Percentiles rank a stretch among this genome's conserved stretches.
phyloP scores from a whole-genome alignment of 129 eudicot genomes.

The Rutidosis leptorrhynchoides region DNA sequence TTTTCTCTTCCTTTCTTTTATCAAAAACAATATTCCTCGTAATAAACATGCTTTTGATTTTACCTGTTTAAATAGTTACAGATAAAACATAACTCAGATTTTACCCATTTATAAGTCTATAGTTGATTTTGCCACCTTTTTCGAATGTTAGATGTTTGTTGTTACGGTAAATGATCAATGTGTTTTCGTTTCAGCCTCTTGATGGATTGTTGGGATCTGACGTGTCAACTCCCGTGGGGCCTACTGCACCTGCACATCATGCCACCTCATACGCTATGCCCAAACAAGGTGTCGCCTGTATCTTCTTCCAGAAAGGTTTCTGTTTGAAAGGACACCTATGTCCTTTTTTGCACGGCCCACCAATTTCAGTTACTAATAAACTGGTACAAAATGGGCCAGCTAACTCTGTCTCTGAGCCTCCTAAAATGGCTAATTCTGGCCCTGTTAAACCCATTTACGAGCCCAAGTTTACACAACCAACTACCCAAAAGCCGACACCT shows the following conservation, averaged over 20 bases:
- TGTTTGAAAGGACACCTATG: slow-evolving; percentile 85
- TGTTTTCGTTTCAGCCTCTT: slow-evolving; percentile 60
- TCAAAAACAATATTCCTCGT: too few species aligned
- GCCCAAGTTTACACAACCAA: slow-evolving; percentile 31
- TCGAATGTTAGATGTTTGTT: background rate
- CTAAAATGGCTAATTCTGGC: slow-evolving; percentile 42
- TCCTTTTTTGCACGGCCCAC: slow-evolving; percentile 71
- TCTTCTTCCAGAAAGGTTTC: slow-evolving; percentile 78
- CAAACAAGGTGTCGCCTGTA: slow-evolving; percentile 80
- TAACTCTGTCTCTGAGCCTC: slow-evolving; percentile 39
- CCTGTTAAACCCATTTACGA: slow-evolving; percentile 42
- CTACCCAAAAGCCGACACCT: slow-evolving; percentile 32
- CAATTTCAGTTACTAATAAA: slow-evolving; percentile 38
- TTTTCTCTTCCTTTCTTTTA: too few species aligned
- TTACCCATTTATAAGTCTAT: background rate
- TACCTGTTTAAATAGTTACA: background rate
- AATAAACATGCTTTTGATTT: too few species aligned
- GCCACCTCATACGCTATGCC: slow-evolving; percentile 36
- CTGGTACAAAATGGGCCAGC: slow-evolving; percentile 30
- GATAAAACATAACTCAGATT: background rate
- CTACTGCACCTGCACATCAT: slow-evolving; percentile 40
- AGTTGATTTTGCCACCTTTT: background rate
- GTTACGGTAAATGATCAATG: slow-evolving; percentile 11
- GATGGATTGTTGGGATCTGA: slow-evolving; percentile 72
- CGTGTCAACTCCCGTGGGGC: slow-evolving; percentile 44